These are phyloP conservation scores for Coprinellus micaceus DNA, from an alignment of 768 basidiomycete genomes.

Conservation along the genomic window DNA sequence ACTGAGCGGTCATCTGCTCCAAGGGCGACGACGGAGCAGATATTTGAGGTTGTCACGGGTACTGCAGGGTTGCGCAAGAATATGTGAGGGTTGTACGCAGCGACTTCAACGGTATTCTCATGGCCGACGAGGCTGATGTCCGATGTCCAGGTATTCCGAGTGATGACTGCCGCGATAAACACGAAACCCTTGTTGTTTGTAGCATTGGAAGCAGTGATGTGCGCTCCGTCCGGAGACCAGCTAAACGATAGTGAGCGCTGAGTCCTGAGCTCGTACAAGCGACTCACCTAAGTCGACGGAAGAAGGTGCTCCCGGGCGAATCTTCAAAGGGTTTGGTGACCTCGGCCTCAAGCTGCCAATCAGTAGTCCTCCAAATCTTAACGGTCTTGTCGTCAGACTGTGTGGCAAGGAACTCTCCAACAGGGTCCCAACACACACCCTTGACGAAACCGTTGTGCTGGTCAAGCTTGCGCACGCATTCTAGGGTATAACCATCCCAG, in stretches of 20 bases:
- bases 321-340: slow-evolving; percentile 89
- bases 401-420: slow-evolving; percentile 96
- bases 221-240: slow-evolving; percentile 99
- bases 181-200: slow-evolving; percentile 96
- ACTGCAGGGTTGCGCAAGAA: slow-evolving; percentile 74
- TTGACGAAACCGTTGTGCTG: slow-evolving; percentile 96
- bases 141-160: slow-evolving; percentile 82
- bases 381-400: slow-evolving; percentile 95
- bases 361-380: slow-evolving; percentile 93
- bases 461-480: slow-evolving; percentile 78
- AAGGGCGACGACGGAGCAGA: slow-evolving; percentile 89
- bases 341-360: slow-evolving; percentile 84
- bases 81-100: slow-evolving; percentile 91
- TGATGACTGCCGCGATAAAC: slow-evolving; percentile 95
- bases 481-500: slow-evolving; percentile 95
- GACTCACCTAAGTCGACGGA: slow-evolving; percentile 77
- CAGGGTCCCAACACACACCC: slow-evolving; percentile 98
- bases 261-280: neutral
- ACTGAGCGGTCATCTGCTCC: slow-evolving; percentile 92
- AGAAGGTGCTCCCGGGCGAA: slow-evolving; percentile 93
- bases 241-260: slow-evolving; percentile 36
- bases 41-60: slow-evolving; percentile 74
- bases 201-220: slow-evolving; percentile 95
- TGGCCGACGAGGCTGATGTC: slow-evolving; percentile 96
- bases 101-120: slow-evolving; percentile 94